phyloP scores from a whole-genome alignment of 441 rosid species.

The Syzygium malaccense region DNA sequence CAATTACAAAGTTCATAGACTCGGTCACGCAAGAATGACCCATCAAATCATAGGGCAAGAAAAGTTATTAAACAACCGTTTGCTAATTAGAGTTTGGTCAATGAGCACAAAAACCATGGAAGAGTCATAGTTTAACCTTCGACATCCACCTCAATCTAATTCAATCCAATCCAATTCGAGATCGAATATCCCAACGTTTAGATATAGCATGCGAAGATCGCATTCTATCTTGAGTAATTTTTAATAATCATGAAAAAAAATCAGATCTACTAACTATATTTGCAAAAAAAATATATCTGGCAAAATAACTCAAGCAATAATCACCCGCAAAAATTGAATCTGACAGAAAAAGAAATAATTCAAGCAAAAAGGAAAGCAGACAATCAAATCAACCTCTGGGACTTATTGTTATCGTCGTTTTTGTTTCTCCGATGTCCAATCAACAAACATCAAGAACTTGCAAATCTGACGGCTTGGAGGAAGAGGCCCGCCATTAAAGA shows the following conservation, averaged over 20 bases:
- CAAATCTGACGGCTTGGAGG: neutral
- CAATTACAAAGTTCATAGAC: neutral
- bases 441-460: neutral
- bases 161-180: neutral
- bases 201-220: neutral
- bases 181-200: neutral
- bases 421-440: neutral
- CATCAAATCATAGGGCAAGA: neutral
- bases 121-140: neutral
- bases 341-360: neutral
- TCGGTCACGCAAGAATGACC: neutral
- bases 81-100: neutral
- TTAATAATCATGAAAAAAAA: neutral
- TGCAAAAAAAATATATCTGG: neutral
- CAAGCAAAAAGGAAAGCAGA: neutral
- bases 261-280: neutral
- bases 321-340: neutral
- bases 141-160: neutral
- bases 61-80: neutral
- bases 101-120: neutral
- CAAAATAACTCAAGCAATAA: neutral
- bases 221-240: neutral
- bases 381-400: neutral
- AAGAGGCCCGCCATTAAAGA: neutral
- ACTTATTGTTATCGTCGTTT: neutral